Conservation (phyloP, 495 filamentous ascomycete species). For the Neurospora africana region DNA sequence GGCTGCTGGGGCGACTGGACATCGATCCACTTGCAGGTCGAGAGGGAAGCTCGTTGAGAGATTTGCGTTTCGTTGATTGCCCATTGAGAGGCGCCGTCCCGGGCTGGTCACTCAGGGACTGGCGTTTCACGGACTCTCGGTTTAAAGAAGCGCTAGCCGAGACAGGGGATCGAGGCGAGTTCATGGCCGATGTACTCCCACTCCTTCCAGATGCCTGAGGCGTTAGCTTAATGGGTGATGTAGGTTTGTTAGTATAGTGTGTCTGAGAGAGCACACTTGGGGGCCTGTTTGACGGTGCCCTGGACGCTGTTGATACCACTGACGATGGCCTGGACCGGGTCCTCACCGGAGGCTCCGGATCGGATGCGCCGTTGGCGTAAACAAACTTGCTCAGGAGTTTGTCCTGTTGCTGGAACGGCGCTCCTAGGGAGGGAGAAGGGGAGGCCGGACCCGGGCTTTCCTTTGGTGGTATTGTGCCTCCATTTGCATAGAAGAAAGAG, state of each 20-base stretch:
- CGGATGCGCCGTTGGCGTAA: constrained; percentile 52
- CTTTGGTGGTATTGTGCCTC: constrained; percentile 21
- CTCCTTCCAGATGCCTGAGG: constrained; percentile 18
- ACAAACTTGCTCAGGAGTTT: constrained; percentile 55
- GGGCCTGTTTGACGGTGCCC: constrained; percentile 19
- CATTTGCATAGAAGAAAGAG: constrained; percentile 49
- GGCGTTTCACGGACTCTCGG: constrained; percentile 3
- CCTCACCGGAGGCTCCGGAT: constrained; percentile 20
- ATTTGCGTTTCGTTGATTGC: constrained; percentile 3
- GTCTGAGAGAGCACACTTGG: constrained; percentile 11
- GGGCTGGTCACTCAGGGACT: background rate
- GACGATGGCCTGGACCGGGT: constrained; percentile 24
- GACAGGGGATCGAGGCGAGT: constrained; percentile 14
- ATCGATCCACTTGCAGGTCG: constrained; percentile 7
- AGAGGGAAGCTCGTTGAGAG: background rate
- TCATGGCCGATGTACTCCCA: constrained; percentile 2
- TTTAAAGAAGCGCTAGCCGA: background rate
- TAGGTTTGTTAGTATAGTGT: constrained; percentile 26
- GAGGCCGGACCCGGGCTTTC: constrained; percentile 14
- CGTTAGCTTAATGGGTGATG: constrained; percentile 32
- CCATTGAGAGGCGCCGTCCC: background rate
- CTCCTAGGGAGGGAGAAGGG: constrained; percentile 25
- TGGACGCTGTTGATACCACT: constrained; percentile 31
- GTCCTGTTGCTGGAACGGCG: constrained; percentile 20
- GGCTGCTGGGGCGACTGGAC: constrained; percentile 16